Percentiles rank a stretch among this genome's conserved stretches.
phyloP scores from a whole-genome alignment of 129 eudicot genomes.

The Escallonia herrerae region DNA sequence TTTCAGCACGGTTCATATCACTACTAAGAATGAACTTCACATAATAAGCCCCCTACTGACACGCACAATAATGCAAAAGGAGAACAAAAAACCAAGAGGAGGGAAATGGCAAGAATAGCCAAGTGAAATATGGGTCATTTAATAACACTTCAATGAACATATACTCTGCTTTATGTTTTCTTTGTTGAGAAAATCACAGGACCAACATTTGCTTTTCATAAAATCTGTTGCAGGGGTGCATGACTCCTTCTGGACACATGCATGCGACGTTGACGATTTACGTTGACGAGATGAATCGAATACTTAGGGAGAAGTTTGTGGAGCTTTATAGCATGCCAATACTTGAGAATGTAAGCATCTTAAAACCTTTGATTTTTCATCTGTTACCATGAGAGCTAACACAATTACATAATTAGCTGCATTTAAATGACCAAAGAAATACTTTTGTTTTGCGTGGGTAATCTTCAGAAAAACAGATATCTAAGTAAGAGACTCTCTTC shows the following conservation, averaged over 20 bases:
- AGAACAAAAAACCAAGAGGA: background rate
- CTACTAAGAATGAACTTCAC: background rate
- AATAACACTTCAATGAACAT: no score
- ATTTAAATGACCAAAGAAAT: background rate
- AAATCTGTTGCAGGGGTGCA: conserved; percentile 66
- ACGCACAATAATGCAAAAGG: background rate
- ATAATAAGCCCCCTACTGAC: background rate
- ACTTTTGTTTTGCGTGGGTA: background rate
- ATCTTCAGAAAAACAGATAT: background rate
- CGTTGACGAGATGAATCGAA: conserved; percentile 71
- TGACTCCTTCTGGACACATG: conserved; percentile 98
- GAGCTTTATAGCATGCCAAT: conserved; percentile 79
- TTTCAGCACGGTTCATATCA: background rate
- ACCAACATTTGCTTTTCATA: background rate
- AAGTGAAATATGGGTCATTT: background rate
- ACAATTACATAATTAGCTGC: background rate
- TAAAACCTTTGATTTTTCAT: background rate
- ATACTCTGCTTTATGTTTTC: background rate
- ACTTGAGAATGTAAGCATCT: conserved; percentile 70
- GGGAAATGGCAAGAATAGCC: background rate
- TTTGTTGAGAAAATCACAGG: background rate
- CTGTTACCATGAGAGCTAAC: background rate
- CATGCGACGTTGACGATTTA: conserved; percentile 82
- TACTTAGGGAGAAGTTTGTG: conserved; percentile 82
- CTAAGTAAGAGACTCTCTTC: background rate